These are phyloP conservation scores for Ramaria sp. DNA, from an alignment of 768 basidiomycete species.

Conservation along the genomic window DNA sequence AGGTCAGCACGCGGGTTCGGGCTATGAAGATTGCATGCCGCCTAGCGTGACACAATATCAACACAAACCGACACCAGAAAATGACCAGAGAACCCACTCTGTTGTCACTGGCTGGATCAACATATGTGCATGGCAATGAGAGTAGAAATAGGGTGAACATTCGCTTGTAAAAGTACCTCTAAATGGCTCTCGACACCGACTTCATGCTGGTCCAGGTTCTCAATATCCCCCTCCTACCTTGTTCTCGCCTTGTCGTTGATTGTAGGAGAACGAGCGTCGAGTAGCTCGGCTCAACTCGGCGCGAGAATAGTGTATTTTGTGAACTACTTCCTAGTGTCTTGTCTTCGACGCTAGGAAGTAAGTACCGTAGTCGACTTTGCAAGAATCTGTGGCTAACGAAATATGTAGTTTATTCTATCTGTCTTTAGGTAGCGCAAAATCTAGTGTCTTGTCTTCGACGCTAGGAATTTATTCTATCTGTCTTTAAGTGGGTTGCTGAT, in stretches of 20 bases:
- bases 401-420: no score
- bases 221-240: slow-evolving; percentile 28
- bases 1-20: slow-evolving; percentile 48
- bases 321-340: no score
- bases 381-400: no score
- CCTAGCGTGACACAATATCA: slow-evolving; percentile 28
- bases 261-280: no score
- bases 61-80: not conserved
- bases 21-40: slow-evolving; percentile 54
- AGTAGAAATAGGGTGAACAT: slow-evolving; percentile 13
- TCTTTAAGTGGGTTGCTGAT: no score
- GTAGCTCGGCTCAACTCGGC: no score
- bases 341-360: no score
- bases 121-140: slow-evolving; percentile 29
- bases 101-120: slow-evolving; percentile 43
- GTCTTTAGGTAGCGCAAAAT: no score
- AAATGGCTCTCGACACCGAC: slow-evolving; percentile 51
- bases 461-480: no score
- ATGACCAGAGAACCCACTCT: slow-evolving; percentile 33
- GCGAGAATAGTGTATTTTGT: no score
- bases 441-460: no score
- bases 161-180: slow-evolving; percentile 44
- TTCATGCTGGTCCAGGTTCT: slow-evolving; percentile 26
- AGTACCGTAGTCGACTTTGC: no score
- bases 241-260: slow-evolving; percentile 32